Conservation (phyloP, 305 asterid species). For the Solanum aculeatissimum region DNA sequence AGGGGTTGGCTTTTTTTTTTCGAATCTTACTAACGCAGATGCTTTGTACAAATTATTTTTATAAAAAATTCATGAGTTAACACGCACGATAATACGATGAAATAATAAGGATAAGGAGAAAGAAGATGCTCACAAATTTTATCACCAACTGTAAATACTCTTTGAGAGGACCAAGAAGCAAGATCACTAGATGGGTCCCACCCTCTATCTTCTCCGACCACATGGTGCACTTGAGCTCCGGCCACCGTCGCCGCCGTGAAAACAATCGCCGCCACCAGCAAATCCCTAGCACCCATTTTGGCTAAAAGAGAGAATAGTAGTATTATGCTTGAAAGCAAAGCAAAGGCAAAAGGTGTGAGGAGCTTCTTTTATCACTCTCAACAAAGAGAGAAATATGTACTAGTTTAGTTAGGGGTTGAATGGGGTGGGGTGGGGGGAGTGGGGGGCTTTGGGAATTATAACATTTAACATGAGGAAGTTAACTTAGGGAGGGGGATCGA, state of each 20-base stretch:
- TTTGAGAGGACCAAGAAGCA: conserved; percentile 48
- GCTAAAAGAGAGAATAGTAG: background rate
- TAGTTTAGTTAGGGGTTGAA: background rate
- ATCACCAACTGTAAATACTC: conserved; percentile 70
- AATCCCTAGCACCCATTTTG: background rate
- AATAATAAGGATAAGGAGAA: background rate
- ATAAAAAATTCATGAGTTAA: background rate
- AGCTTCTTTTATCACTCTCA: background rate
- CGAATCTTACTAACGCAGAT: background rate
- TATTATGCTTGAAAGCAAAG: background rate
- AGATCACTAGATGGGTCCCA: conserved; percentile 44
- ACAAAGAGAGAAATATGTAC: background rate
- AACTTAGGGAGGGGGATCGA: no score
- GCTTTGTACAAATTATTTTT: rapidly evolving
- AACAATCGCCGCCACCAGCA: background rate
- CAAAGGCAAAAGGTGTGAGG: background rate
- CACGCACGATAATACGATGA: background rate
- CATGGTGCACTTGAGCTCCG: conserved; percentile 50
- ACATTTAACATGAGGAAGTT: background rate
- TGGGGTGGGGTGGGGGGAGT: rapidly evolving
- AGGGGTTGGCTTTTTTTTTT: background rate
- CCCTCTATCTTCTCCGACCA: conserved; percentile 43
- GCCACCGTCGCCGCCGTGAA: conserved; percentile 11
- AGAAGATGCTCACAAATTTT: conserved; percentile 36
- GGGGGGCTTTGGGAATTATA: background rate